Evolutionary conservation across 108 stramenopile genomes (phyloP), one percentile per base, ranked within the genome.

Genomic region (Parmales sp.): DNA sequence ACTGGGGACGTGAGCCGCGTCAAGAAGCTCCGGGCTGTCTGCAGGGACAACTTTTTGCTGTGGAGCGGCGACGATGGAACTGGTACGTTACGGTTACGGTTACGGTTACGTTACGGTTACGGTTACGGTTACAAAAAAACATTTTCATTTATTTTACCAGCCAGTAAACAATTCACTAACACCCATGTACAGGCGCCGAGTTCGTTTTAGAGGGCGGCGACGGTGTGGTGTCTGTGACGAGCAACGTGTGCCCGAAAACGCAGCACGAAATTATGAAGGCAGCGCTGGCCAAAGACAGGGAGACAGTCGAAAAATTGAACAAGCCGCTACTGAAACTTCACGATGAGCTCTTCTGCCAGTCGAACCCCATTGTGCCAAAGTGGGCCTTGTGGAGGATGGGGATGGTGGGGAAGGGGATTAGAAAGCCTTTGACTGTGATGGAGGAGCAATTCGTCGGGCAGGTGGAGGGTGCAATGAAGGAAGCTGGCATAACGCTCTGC

Each of bases 51-150:
- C 38, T 83, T 92, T 46, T 70, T 95, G 49, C 80, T 91, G 37
- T 92, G 88, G 79, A 90, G 88, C 64, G 93, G 93, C 20, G 88
- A 95, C 43, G 93, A 95, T 72, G 88, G 38, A 7, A 89, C 91
- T 20, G 85, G 83, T 22, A 64, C n/a, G n/a, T n/a, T n/a, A n/a
- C n/a, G n/a, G n/a, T n/a, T n/a, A n/a, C n/a, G n/a, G n/a, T n/a
- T n/a, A n/a, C n/a, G n/a, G n/a, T n/a, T n/a, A n/a, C n/a, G n/a
- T n/a, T n/a, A n/a, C n/a, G n/a, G n/a, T n/a, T n/a, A n/a, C n/a
- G n/a, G n/a, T n/a, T n/a, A n/a, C n/a, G n/a, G n/a, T n/a, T n/a
- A n/a, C n/a, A n/a, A n/a, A n/a, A n/a, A n/a, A n/a, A n/a, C n/a
- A n/a, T n/a, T n/a, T n/a, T n/a, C n/a, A n/a, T n/a, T n/a, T n/a